Evolutionary conservation across 345 rosid genomes (phyloP).

Genomic region (Citrus cavaleriei): DNA sequence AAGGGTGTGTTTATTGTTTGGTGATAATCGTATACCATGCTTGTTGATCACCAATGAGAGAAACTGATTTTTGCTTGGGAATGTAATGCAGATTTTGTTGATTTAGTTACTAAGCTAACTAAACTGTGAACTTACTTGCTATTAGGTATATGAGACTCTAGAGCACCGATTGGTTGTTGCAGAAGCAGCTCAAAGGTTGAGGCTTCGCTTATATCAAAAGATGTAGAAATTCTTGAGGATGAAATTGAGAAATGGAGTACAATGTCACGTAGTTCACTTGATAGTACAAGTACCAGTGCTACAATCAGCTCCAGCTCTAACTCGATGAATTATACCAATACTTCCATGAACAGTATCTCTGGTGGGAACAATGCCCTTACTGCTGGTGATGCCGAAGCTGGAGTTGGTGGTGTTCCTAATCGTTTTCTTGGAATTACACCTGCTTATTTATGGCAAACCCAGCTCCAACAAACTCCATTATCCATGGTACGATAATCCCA

Average conservation of each 20-base stretch:
- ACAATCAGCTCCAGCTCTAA: conserved; percentile 77
- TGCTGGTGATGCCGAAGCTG: conserved; percentile 61
- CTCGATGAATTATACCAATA: conserved; percentile 55
- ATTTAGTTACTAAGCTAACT: no score
- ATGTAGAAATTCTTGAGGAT: conserved; percentile 89
- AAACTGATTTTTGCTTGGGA: not conserved
- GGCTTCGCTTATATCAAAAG: conserved; percentile 87
- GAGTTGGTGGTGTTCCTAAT: conserved; percentile 91
- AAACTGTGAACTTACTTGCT: not conserved
- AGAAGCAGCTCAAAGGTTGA: conserved; percentile 92
- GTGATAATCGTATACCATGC: not conserved
- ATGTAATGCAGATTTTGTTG: not conserved
- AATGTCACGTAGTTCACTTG: conserved; percentile 81
- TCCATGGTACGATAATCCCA: conserved; percentile 45
- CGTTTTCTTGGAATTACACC: conserved; percentile 93
- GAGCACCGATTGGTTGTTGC: conserved; percentile 92
- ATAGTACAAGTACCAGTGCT: conserved; percentile 65
- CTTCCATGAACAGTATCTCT: conserved; percentile 46
- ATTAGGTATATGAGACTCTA: conserved; percentile 78
- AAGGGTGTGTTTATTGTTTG: not conserved
- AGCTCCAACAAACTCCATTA: conserved; percentile 63
- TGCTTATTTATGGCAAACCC: conserved; percentile 79
- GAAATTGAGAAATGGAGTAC: conserved; percentile 92
- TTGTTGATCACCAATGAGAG: not conserved
- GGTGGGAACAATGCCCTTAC: conserved; percentile 32